phyloP scores from a whole-genome alignment of 2,329 filamentous ascomycete species.

The Xenoacremonium recifei region DNA sequence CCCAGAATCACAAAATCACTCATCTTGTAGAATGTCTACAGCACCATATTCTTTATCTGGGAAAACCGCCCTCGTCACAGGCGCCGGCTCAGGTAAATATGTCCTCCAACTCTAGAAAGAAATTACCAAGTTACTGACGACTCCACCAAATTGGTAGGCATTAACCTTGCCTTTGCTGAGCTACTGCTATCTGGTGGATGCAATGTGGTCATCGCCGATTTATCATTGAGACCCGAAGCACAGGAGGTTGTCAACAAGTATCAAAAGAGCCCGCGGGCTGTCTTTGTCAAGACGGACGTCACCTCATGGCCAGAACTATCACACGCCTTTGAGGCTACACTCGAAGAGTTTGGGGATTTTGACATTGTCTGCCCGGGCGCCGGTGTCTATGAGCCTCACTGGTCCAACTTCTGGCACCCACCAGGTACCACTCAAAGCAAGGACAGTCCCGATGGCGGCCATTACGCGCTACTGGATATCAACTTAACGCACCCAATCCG shows the following conservation, averaged over 20 bases:
- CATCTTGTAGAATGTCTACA: too few relatives aligned
- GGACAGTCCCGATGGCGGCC: slow-evolving; percentile 27
- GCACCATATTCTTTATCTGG: slow-evolving; percentile 19
- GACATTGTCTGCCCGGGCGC: slow-evolving; percentile 3
- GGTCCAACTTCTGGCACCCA: slow-evolving; percentile 42
- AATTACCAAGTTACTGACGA: not conserved
- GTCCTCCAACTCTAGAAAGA: too few relatives aligned
- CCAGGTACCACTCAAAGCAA: slow-evolving; percentile 33
- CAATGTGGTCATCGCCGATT: slow-evolving; percentile 38
- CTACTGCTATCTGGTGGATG: slow-evolving; percentile 33
- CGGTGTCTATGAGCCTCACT: slow-evolving; percentile 36
- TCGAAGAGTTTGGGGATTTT: not conserved
- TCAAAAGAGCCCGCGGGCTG: not conserved
- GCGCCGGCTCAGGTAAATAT: slow-evolving; percentile 19
- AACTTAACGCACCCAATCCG: slow-evolving; percentile 43
- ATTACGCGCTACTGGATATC: slow-evolving; percentile 37
- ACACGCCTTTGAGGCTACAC: slow-evolving; percentile 28
- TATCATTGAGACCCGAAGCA: slow-evolving; percentile 1
- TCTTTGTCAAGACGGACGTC: slow-evolving; percentile 1
- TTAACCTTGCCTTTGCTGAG: slow-evolving; percentile 36
- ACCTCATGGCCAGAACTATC: slow-evolving; percentile 24
- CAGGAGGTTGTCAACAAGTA: not conserved
- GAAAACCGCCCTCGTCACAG: slow-evolving; percentile 23
- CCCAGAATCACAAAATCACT: too few relatives aligned
- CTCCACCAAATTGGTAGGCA: slow-evolving; percentile 21